Evolutionary conservation across 805 yeast species (phyloP).

Genomic region (Candida palmyrensis): DNA sequence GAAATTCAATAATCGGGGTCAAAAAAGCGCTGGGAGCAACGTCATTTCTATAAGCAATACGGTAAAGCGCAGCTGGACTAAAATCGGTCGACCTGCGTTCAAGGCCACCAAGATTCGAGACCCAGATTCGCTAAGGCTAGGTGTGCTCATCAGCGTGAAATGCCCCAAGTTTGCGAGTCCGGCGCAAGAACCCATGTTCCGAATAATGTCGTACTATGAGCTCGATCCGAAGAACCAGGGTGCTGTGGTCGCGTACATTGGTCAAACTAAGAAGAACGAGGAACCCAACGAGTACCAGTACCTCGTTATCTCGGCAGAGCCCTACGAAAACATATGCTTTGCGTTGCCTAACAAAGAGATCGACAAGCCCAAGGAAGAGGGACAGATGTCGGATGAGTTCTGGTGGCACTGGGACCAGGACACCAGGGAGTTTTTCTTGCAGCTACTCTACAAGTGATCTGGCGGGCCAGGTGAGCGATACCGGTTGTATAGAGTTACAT

Average conservation of each 20-base stretch:
- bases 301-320: conserved; percentile 80
- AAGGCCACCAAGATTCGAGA: conserved; percentile 66
- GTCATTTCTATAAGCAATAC: conserved; percentile 31
- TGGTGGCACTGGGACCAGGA: conserved; percentile 79
- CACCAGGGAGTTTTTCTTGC: conserved; percentile 62
- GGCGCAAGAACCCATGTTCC: conserved; percentile 53
- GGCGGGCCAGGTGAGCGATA: too few species aligned
- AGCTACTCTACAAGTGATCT: conserved; percentile 43
- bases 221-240: conserved; percentile 37
- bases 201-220: conserved; percentile 80
- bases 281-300: conserved; percentile 53
- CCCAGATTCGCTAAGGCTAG: conserved; percentile 51
- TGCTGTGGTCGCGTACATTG: conserved; percentile 19
- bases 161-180: conserved; percentile 42
- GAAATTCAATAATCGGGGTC: conserved; percentile 20
- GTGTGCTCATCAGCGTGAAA: conserved; percentile 60
- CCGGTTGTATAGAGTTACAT: too few species aligned
- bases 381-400: conserved; percentile 26
- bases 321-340: conserved; percentile 77
- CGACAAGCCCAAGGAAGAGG: conserved; percentile 23
- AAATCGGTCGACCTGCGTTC: conserved; percentile 72
- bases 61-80: conserved; percentile 43
- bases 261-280: conserved; percentile 12
- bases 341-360: conserved; percentile 63
- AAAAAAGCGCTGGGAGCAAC: conserved; percentile 4